phyloP scores from a whole-genome alignment of 176 grass and related monocot species.

The Pontederia crassipes region DNA sequence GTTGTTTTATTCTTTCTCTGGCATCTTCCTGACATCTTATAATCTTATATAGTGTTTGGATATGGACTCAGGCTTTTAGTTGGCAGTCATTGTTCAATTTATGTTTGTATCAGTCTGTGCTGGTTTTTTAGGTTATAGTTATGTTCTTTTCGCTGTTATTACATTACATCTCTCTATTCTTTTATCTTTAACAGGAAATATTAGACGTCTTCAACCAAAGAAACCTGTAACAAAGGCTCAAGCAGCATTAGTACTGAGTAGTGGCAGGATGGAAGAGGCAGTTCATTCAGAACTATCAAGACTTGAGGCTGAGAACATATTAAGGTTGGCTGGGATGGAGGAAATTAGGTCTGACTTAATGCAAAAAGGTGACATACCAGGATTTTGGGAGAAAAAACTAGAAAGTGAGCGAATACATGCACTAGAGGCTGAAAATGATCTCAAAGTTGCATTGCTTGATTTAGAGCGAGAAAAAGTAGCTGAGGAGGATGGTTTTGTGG shows the following conservation, averaged over 20 bases:
- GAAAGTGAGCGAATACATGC: slow-evolving; percentile 32
- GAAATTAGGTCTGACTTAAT: slow-evolving; percentile 72
- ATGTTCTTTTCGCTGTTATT: slow-evolving; percentile 1
- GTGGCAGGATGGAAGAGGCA: slow-evolving; percentile 68
- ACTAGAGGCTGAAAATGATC: slow-evolving; percentile 32
- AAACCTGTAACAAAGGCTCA: slow-evolving; percentile 91
- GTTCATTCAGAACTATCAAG: slow-evolving; percentile 53
- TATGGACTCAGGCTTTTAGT: no score
- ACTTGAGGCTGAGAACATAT: slow-evolving; percentile 52
- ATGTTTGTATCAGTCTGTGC: slow-evolving; percentile 5
- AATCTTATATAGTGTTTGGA: no score
- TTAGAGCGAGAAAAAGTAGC: slow-evolving; percentile 39
- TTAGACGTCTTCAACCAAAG: slow-evolving; percentile 75
- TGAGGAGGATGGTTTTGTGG: slow-evolving; percentile 31
- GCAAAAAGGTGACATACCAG: slow-evolving; percentile 64
- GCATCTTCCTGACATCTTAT: no score
- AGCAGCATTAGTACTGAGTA: slow-evolving; percentile 64
- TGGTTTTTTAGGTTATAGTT: slow-evolving; percentile 11
- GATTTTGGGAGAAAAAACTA: slow-evolving; percentile 53
- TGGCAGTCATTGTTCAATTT: no score
- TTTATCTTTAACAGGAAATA: slow-evolving; percentile 54
- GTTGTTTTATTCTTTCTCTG: no score
- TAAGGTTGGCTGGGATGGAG: slow-evolving; percentile 44
- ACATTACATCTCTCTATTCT: slow-evolving; percentile 13
- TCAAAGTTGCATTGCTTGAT: slow-evolving; percentile 46